Evolutionary conservation across 2,329 filamentous ascomycete species (phyloP).

Genomic region (Colletotrichum sp.): DNA sequence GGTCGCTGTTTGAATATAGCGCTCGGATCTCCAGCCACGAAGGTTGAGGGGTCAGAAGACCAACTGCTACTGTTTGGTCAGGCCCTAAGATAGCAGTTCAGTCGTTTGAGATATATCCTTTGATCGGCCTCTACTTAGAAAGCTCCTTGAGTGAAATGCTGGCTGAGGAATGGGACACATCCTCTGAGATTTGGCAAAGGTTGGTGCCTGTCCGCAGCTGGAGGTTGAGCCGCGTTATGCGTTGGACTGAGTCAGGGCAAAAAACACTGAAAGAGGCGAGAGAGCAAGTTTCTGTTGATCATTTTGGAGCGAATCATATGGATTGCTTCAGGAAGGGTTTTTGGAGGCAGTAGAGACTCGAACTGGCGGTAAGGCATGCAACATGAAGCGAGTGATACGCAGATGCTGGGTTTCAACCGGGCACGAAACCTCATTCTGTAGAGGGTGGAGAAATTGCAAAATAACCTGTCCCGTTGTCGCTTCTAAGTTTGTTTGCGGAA

Average conservation of each 20-base stretch:
- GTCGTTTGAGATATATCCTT: not conserved
- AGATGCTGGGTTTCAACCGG: not conserved
- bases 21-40: not conserved
- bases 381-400: not conserved
- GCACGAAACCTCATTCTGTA: not conserved
- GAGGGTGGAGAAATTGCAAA: not conserved
- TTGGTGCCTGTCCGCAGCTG: not conserved
- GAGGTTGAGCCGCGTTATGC: not conserved
- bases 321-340: not conserved
- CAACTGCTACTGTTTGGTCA: not conserved
- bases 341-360: not conserved
- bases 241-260: not conserved
- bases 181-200: not conserved
- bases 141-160: not conserved
- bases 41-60: not conserved
- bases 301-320: not conserved
- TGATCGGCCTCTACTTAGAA: not conserved
- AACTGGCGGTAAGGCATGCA: not conserved
- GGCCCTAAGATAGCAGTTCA: not conserved
- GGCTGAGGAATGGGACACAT: not conserved
- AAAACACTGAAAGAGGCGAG: not conserved
- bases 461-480: not conserved
- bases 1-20: not conserved
- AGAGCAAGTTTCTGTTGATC: not conserved
- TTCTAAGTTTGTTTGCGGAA: not conserved